phyloP scores from a whole-genome alignment of 768 basidiomycete species.

The Serendipita sp. region DNA sequence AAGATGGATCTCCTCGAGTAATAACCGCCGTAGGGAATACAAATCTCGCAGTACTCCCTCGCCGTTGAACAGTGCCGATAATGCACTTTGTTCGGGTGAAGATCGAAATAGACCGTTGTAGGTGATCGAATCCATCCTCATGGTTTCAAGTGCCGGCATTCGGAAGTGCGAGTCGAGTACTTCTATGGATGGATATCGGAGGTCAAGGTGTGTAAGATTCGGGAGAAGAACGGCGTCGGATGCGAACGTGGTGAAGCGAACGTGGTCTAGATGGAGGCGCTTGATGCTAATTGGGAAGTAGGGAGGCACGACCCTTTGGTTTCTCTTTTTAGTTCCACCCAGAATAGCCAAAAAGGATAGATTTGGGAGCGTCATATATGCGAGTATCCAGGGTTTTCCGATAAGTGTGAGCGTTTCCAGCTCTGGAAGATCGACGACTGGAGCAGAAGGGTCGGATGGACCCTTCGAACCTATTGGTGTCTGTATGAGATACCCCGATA shows the following conservation, averaged over 20 bases:
- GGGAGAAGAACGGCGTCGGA: not conserved
- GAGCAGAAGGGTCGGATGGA: slow-evolving; percentile 1
- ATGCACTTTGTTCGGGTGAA: not conserved
- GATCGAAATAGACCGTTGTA: not conserved
- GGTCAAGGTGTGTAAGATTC: not conserved
- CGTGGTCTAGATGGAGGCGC: not conserved
- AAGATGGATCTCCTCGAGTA: slow-evolving; percentile 1
- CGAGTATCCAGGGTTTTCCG: not conserved
- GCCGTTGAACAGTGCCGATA: slow-evolving; percentile 2
- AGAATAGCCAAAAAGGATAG: not conserved
- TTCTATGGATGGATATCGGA: slow-evolving; percentile 4
- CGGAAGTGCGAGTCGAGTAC: not conserved
- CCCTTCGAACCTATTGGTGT: not conserved
- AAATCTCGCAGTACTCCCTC: not conserved
- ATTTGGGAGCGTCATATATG: slow-evolving; percentile 1
- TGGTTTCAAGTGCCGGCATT: slow-evolving; percentile 3
- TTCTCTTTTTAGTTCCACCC: not conserved
- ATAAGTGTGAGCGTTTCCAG: not conserved
- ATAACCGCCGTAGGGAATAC: not conserved
- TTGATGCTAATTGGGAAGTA: not conserved
- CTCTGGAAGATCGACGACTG: not conserved
- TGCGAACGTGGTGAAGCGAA: not conserved
- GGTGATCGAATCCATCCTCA: slow-evolving; percentile 5
- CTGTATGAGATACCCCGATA: not conserved
- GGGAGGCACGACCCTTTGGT: not conserved